These are phyloP conservation scores for Ochetophila trinervis DNA, from an alignment of 306 rosid species.

Conservation along the genomic window DNA sequence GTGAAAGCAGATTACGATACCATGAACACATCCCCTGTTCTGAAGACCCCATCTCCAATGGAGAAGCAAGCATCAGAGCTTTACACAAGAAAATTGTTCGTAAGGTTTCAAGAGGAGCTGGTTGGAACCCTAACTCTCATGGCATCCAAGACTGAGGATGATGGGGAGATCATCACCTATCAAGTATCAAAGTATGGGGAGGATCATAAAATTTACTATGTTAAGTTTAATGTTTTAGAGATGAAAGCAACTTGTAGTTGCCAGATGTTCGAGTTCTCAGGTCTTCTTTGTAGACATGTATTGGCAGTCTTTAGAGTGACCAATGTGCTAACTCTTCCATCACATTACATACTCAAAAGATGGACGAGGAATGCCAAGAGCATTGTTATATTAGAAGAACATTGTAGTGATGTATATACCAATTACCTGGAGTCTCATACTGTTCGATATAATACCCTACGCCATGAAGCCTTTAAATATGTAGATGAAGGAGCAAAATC, in stretches of 20 bases:
- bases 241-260: conserved; percentile 93
- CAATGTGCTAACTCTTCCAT: conserved; percentile 92
- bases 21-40: conserved; percentile 66
- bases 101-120: conserved; percentile 93
- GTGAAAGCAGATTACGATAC: conserved; percentile 96
- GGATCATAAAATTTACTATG: conserved; percentile 72
- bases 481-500: conserved; percentile 83
- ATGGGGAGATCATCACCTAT: conserved; percentile 72
- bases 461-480: conserved; percentile 78
- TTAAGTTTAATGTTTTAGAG: conserved; percentile 85
- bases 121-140: conserved; percentile 90
- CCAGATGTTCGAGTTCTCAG: conserved; percentile 98
- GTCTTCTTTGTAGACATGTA: conserved; percentile 95
- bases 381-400: conserved; percentile 82
- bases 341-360: conserved; percentile 89
- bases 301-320: conserved; percentile 98
- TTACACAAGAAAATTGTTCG: conserved; percentile 80
- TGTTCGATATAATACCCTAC: conserved; percentile 85
- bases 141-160: conserved; percentile 86
- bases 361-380: conserved; percentile 99
- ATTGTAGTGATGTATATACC: conserved; percentile 58
- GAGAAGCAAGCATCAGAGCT: conserved; percentile 95
- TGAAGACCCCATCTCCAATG: conserved; percentile 99
- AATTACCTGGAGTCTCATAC: conserved; percentile 96
- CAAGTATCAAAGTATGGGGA: conserved; percentile 92